Conservation (phyloP, 805 yeast genomes). For the Yarrowia sp. region DNA sequence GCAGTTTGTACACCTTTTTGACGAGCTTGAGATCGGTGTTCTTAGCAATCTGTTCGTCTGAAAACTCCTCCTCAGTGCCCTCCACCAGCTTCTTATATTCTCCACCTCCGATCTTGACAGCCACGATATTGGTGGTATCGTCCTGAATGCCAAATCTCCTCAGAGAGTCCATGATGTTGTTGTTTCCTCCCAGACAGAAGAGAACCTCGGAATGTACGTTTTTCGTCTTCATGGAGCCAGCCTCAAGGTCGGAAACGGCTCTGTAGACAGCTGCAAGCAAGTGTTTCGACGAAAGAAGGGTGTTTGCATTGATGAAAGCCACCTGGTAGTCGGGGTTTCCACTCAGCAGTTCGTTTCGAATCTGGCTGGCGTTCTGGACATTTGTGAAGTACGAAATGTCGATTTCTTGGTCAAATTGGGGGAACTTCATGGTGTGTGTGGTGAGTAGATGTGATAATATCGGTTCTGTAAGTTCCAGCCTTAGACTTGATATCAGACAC, state of each 20-base stretch:
- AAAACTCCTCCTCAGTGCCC: conserved; percentile 41
- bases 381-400: conserved; percentile 42
- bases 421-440: conserved; percentile 4
- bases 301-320: conserved; percentile 69
- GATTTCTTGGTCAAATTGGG: conserved; percentile 22
- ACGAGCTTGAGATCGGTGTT: conserved; percentile 39
- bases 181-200: conserved; percentile 66
- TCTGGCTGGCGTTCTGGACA: conserved; percentile 55
- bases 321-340: conserved; percentile 61
- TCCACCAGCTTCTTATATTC: conserved; percentile 42
- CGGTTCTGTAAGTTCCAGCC: background rate
- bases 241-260: conserved; percentile 61
- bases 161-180: conserved; percentile 67
- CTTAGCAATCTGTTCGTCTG: conserved; percentile 37
- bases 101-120: conserved; percentile 55
- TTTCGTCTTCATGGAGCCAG: conserved; percentile 61
- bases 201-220: conserved; percentile 75
- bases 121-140: conserved; percentile 56
- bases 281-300: conserved; percentile 67
- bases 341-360: conserved; percentile 56
- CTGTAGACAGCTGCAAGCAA: conserved; percentile 65
- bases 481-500: background rate
- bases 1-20: conserved; percentile 42
- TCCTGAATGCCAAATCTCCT: conserved; percentile 72
- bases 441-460: too few species aligned